Evolutionary conservation across 768 basidiomycete genomes (phyloP).

Genomic region (Lactarius psammicola): DNA sequence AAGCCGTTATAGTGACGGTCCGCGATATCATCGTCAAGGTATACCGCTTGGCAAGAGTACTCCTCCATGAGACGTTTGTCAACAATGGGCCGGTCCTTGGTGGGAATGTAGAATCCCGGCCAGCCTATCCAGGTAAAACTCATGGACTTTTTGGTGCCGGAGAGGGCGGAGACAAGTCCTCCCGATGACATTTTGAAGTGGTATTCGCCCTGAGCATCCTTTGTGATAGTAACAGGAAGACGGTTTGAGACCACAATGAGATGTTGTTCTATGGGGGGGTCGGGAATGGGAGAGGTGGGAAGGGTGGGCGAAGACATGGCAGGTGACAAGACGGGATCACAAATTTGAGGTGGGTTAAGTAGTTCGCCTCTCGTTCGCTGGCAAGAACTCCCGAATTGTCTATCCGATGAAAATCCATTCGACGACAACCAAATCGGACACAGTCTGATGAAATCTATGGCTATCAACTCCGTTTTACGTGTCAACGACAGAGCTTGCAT

Average conservation of each 20-base stretch:
- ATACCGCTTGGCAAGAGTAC: conserved; percentile 96
- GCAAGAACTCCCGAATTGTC: conserved; percentile 8
- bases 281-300: conserved; percentile 20
- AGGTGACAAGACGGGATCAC: not conserved
- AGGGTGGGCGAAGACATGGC: conserved; percentile 14
- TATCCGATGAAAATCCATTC: conserved; percentile 5
- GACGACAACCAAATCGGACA: conserved; percentile 21
- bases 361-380: conserved; percentile 14
- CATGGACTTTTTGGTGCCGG: conserved; percentile 97
- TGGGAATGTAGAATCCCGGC: conserved; percentile 92
- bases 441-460: not conserved
- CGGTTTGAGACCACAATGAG: conserved; percentile 96
- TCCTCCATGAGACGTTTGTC: conserved; percentile 92
- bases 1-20: conserved; percentile 98
- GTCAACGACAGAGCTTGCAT: not conserved
- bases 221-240: conserved; percentile 92
- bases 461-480: not conserved
- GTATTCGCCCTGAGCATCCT: conserved; percentile 89
- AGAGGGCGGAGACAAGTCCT: conserved; percentile 94
- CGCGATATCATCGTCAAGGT: conserved; percentile 97
- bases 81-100: conserved; percentile 86
- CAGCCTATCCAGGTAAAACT: conserved; percentile 98
- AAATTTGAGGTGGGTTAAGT: conserved; percentile 13
- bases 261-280: conserved; percentile 53
- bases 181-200: conserved; percentile 99